Conservation (phyloP, 345 rosid genomes). For the Eucalyptus sp. region DNA sequence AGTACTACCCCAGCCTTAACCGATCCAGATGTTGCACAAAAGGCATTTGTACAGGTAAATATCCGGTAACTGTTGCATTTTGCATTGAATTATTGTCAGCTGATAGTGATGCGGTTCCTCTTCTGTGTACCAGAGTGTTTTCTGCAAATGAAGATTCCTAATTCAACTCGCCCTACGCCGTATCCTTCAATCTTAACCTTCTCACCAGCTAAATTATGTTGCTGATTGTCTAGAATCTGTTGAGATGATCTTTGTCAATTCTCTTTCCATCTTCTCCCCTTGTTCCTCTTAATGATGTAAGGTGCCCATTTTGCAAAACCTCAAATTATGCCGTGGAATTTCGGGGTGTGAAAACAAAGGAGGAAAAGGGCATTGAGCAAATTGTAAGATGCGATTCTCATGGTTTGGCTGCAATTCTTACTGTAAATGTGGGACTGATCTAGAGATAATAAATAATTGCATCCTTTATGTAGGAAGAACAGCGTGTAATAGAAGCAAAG, state of each 20-base stretch:
- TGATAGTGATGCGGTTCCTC: background rate
- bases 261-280: background rate
- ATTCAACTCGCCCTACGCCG: conserved; percentile 90
- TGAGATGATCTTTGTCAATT: background rate
- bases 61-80: background rate
- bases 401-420: background rate
- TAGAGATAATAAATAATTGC: background rate
- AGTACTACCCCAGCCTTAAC: conserved; percentile 96
- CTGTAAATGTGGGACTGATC: background rate
- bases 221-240: background rate
- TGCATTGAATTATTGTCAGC: background rate
- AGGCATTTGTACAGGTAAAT: conserved; percentile 92
- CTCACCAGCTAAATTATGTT: background rate
- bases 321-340: conserved; percentile 93
- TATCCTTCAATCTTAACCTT: conserved; percentile 43
- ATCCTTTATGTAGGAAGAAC: conserved; percentile 59
- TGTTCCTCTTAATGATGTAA: conserved; percentile 48
- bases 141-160: conserved; percentile 98
- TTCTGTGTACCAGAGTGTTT: conserved; percentile 70
- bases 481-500: conserved; percentile 93
- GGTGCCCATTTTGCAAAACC: conserved; percentile 98
- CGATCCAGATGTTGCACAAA: conserved; percentile 93
- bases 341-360: conserved; percentile 87
- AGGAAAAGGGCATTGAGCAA: conserved; percentile 95
- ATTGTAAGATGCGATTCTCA: conserved; percentile 41